These are phyloP conservation scores for Talaromyces adpressus DNA, from an alignment of 495 filamentous ascomycete genomes.

Conservation along the genomic window DNA sequence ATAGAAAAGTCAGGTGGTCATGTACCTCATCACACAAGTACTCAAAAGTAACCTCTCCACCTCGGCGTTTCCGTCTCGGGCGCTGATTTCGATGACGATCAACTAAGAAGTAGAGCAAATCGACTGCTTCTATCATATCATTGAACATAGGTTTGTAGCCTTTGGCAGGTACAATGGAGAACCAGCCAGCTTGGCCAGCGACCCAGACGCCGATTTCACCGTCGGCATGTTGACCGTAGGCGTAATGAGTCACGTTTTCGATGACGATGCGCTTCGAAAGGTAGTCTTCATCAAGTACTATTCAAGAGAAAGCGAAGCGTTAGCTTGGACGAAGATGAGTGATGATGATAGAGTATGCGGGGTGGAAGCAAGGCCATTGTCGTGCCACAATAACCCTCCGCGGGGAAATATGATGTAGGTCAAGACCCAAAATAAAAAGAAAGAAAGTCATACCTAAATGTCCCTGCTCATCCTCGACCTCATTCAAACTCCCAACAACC, in stretches of 20 bases:
- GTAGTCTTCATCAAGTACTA: constrained; percentile 40
- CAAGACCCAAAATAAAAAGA: not conserved
- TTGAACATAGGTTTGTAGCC: constrained; percentile 55
- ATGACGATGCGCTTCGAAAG: constrained; percentile 55
- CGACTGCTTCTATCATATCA: constrained; percentile 61
- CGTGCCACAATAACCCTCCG: not conserved
- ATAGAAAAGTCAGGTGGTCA: constrained; percentile 6
- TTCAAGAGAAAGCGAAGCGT: constrained; percentile 10
- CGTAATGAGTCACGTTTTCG: constrained; percentile 53
- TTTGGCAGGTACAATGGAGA: constrained; percentile 56
- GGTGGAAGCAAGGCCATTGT: not conserved
- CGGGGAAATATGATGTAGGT: not conserved
- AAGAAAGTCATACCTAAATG: constrained; percentile 26
- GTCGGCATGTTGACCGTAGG: constrained; percentile 60
- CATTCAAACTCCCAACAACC: constrained; percentile 46
- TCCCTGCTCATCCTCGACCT: constrained; percentile 37
- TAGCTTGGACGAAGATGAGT: constrained; percentile 15
- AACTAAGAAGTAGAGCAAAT: constrained; percentile 60
- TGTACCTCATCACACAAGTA: constrained; percentile 40
- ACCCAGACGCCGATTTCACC: constrained; percentile 65
- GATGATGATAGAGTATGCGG: not conserved
- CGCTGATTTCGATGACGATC: constrained; percentile 38
- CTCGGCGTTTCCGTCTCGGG: constrained; percentile 25
- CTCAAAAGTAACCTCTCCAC: constrained; percentile 30
- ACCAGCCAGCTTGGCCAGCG: constrained; percentile 72